A percentile compares a stretch with the other conserved stretches of the same genome.
These are phyloP conservation scores for Pneumocystis jirovecii DNA, from an alignment of 1,139 yeast genomes.

Conservation along the genomic window DNA sequence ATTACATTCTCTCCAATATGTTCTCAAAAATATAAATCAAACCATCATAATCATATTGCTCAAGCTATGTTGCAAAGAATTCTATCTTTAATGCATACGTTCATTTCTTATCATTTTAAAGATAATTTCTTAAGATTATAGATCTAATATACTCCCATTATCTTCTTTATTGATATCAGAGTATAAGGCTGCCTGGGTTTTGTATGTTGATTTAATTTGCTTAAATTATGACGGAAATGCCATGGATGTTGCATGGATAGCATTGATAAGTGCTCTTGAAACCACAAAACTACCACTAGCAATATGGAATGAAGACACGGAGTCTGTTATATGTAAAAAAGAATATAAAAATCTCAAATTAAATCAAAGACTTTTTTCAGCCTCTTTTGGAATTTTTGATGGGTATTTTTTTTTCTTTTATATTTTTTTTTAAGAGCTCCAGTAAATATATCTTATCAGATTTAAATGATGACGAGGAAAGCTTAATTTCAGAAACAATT, in stretches of 20 bases:
- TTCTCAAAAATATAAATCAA: slow-evolving; percentile 5
- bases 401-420: not conserved
- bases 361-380: slow-evolving; percentile 2
- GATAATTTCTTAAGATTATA: not conserved
- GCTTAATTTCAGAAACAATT: slow-evolving; percentile 7
- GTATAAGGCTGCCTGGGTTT: slow-evolving; percentile 12
- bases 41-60: slow-evolving; percentile 13
- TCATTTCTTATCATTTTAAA: not conserved
- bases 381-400: slow-evolving; percentile 11
- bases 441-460: slow-evolving; percentile 9
- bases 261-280: slow-evolving; percentile 10
- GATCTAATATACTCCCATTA: slow-evolving; percentile 4
- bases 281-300: slow-evolving; percentile 12
- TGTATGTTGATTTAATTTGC: slow-evolving; percentile 11
- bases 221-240: slow-evolving; percentile 11
- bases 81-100: not conserved
- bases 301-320: slow-evolving; percentile 10
- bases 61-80: slow-evolving; percentile 9
- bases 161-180: slow-evolving; percentile 11
- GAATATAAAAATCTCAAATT: slow-evolving; percentile 6
- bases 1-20: slow-evolving; percentile 11
- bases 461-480: slow-evolving; percentile 11
- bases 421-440: not conserved
- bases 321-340: slow-evolving; percentile 6
- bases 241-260: slow-evolving; percentile 10